These are phyloP conservation scores for Colletotrichum sp. DNA, from an alignment of 2,329 filamentous ascomycete genomes.

Conservation along the genomic window DNA sequence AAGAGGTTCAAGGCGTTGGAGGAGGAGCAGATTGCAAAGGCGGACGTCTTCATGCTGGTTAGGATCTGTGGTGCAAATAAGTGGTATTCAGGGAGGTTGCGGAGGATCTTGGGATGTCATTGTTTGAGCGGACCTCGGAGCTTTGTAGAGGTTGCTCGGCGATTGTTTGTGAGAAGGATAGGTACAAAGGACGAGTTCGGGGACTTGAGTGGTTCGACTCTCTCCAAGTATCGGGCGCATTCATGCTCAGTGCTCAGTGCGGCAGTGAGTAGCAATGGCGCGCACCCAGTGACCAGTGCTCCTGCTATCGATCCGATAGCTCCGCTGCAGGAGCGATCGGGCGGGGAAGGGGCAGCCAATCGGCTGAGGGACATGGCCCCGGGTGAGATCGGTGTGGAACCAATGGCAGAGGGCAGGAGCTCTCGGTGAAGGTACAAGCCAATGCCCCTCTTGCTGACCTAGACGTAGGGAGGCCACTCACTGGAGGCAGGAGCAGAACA, in stretches of 20 bases:
- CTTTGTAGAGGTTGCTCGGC: background rate
- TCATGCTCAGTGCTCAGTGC: constrained; percentile 10
- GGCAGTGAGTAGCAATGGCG: background rate
- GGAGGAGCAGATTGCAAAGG: constrained; percentile 11
- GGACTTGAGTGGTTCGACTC: background rate
- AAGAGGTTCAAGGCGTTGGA: constrained; percentile 21
- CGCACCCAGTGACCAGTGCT: background rate
- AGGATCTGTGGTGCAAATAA: background rate
- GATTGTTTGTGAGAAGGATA: background rate
- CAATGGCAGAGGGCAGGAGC: background rate
- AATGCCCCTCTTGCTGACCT: background rate
- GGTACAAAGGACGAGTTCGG: background rate
- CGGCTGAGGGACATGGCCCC: background rate
- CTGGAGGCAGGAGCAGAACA: background rate
- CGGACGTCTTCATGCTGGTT: constrained; percentile 6
- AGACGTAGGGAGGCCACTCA: background rate
- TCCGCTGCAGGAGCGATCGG: constrained; percentile 8
- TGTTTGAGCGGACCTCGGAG: background rate
- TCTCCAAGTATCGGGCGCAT: background rate
- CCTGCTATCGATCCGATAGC: constrained; percentile 9
- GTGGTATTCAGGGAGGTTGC: constrained; percentile 7
- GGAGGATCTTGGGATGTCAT: background rate
- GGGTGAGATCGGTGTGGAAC: background rate
- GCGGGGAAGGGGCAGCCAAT: background rate
- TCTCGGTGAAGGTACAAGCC: background rate